Conservation (phyloP, 768 basidiomycete species). For the Collybiopsis confluens region DNA sequence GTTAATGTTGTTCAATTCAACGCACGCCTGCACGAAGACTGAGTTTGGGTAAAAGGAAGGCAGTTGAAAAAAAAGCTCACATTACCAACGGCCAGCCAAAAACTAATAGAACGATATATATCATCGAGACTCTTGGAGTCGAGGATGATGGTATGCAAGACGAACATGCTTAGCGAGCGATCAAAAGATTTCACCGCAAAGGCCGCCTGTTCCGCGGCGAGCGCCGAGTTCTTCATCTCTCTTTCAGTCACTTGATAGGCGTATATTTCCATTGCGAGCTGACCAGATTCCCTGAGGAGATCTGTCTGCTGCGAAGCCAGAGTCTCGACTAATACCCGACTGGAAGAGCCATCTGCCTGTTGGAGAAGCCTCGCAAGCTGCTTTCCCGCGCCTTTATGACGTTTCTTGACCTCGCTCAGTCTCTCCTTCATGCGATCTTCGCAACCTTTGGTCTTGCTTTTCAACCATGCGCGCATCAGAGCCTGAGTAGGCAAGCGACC, state of each 20-base stretch:
- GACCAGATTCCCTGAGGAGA: conserved; percentile 18
- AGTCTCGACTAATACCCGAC: conserved; percentile 36
- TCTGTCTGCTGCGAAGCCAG: conserved; percentile 23
- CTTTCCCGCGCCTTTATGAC: neutral
- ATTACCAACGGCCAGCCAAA: neutral
- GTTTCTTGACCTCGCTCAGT: neutral
- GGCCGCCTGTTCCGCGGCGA: neutral
- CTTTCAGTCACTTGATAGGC: neutral
- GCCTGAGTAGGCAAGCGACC: conserved; percentile 37
- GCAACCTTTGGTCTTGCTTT: conserved; percentile 24
- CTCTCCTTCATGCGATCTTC: conserved; percentile 18
- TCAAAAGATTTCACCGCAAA: neutral
- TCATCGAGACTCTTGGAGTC: neutral
- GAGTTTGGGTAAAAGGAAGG: neutral
- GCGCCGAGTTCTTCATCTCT: neutral
- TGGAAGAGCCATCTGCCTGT: conserved; percentile 28
- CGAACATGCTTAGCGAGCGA: conserved; percentile 7
- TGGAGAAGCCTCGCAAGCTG: neutral
- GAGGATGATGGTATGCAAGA: conserved; percentile 3
- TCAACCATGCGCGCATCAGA: conserved; percentile 35
- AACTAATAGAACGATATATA: neutral
- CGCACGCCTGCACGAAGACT: neutral
- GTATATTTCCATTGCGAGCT: neutral
- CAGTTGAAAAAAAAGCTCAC: neutral
- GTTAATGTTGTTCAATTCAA: conserved; percentile 1